Evolutionary conservation across 2,329 filamentous ascomycete species (phyloP).

Genomic region (Phymatotrichopsis omnivora): DNA sequence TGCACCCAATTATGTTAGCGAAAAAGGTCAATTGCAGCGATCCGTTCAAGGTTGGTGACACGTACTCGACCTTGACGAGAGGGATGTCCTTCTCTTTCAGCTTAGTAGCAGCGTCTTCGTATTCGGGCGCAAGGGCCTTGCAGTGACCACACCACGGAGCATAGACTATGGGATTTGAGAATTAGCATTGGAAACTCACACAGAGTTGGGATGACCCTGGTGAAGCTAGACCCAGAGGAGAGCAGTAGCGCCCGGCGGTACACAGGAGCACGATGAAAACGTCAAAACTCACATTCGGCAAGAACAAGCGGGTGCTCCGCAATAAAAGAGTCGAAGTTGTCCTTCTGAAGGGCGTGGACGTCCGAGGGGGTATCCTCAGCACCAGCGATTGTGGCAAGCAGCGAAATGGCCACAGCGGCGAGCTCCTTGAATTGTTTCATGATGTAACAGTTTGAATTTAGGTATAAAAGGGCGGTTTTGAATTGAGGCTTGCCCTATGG

Average conservation of each 20-base stretch:
- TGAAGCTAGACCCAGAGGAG: not conserved
- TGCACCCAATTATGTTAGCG: constrained; percentile 15
- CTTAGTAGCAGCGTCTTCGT: constrained; percentile 73
- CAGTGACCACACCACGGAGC: constrained; percentile 66
- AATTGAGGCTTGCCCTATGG: not conserved
- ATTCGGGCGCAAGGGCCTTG: constrained; percentile 92
- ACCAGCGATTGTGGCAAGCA: constrained; percentile 21
- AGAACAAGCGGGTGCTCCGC: constrained; percentile 79
- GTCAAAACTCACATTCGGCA: constrained; percentile 67
- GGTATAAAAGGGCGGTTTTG: not conserved
- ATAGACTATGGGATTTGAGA: constrained; percentile 52
- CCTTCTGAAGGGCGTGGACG: constrained; percentile 72
- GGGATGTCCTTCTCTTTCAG: constrained; percentile 82
- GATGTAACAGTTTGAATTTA: constrained; percentile 2
- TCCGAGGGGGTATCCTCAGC: constrained; percentile 52
- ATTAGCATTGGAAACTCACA: constrained; percentile 21
- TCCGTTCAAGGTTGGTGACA: constrained; percentile 12
- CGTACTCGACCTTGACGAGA: constrained; percentile 58
- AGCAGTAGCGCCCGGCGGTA: too few species aligned
- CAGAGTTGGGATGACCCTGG: not conserved
- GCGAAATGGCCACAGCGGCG: constrained; percentile 22
- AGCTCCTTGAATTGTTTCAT: constrained; percentile 29
- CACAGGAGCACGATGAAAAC: constrained; percentile 1
- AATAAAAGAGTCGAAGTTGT: constrained; percentile 79
- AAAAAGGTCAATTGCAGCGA: not conserved